These are phyloP conservation scores for Pseudozyma hubeiensis DNA, from an alignment of 1,284 basidiomycete genomes.

Conservation along the genomic window DNA sequence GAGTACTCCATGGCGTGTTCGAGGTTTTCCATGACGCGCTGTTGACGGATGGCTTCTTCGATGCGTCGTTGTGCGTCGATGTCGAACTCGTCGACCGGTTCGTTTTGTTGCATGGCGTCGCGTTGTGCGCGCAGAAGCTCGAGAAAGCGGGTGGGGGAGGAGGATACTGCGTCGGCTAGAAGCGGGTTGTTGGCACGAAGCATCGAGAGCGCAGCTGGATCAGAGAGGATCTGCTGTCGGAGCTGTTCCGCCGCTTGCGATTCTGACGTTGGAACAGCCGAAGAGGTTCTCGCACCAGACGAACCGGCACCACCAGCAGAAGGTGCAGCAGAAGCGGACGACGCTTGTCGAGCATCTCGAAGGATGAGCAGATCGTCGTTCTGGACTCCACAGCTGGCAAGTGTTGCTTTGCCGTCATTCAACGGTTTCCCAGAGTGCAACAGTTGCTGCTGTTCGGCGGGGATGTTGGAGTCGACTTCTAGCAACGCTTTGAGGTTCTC, in stretches of 20 bases:
- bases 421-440: slow-evolving; percentile 43
- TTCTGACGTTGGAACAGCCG: slow-evolving; percentile 70
- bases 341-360: slow-evolving; percentile 14
- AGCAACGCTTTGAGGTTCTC: slow-evolving; percentile 63
- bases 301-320: neutral
- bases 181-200: slow-evolving; percentile 72
- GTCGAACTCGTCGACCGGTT: slow-evolving; percentile 82
- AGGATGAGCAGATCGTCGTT: slow-evolving; percentile 62
- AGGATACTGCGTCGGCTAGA: slow-evolving; percentile 37
- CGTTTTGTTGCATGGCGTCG: slow-evolving; percentile 67
- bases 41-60: slow-evolving; percentile 90
- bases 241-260: slow-evolving; percentile 87
- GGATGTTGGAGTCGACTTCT: slow-evolving; percentile 58
- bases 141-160: slow-evolving; percentile 25
- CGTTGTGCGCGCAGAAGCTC: slow-evolving; percentile 43
- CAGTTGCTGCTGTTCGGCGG: slow-evolving; percentile 52
- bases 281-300: neutral
- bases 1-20: slow-evolving; percentile 69
- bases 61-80: slow-evolving; percentile 85
- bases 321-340: neutral
- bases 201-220: slow-evolving; percentile 82
- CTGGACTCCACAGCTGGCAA: slow-evolving; percentile 53
- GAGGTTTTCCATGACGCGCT: slow-evolving; percentile 81
- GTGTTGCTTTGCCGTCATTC: slow-evolving; percentile 43
- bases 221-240: slow-evolving; percentile 84